phyloP scores from a whole-genome alignment of 2,329 filamentous ascomycete genomes.

The Ramularia endophylla region DNA sequence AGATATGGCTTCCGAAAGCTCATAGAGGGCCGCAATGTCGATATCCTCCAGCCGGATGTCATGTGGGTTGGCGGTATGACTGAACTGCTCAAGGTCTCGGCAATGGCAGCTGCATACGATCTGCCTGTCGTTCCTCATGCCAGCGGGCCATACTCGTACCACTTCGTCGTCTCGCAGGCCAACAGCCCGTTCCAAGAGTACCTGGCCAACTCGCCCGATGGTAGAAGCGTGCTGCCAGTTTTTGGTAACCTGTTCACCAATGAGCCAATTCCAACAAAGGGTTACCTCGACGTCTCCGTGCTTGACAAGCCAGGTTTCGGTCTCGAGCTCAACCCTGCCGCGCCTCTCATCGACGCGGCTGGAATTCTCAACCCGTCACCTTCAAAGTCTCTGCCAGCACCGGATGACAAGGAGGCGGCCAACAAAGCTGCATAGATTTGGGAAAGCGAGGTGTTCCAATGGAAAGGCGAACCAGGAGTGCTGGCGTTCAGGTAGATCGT shows the following conservation, averaged over 20 bases:
- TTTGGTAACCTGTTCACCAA: constrained; percentile 88
- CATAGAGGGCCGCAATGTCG: constrained; percentile 82
- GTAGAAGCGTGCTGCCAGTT: constrained; percentile 81
- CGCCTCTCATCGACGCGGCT: constrained; percentile 70
- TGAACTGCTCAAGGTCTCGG: constrained; percentile 80
- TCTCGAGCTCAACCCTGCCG: constrained; percentile 75
- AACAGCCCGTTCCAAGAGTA: constrained; percentile 97
- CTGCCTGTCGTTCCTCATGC: constrained; percentile 94
- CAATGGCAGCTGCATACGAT: constrained; percentile 87
- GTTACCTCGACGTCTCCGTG: constrained; percentile 70
- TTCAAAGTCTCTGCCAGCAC: constrained; percentile 33
- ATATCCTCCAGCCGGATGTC: constrained; percentile 92
- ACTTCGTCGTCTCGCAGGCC: constrained; percentile 89
- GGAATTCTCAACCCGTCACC: constrained; percentile 65
- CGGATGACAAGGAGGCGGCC: constrained; percentile 17
- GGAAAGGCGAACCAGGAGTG: background rate
- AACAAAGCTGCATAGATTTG: too few species aligned
- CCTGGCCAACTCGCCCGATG: constrained; percentile 85
- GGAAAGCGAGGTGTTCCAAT: background rate
- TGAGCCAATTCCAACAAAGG: constrained; percentile 80
- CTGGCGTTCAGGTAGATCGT: background rate
- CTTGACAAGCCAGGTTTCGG: constrained; percentile 90
- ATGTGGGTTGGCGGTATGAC: constrained; percentile 97
- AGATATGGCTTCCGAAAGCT: constrained; percentile 93
- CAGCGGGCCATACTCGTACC: constrained; percentile 89